Evolutionary conservation across 129 eudicot genomes (phyloP), one percentile per base, ranked within the genome.

Genomic region (Smallanthus sonchifolius): DNA sequence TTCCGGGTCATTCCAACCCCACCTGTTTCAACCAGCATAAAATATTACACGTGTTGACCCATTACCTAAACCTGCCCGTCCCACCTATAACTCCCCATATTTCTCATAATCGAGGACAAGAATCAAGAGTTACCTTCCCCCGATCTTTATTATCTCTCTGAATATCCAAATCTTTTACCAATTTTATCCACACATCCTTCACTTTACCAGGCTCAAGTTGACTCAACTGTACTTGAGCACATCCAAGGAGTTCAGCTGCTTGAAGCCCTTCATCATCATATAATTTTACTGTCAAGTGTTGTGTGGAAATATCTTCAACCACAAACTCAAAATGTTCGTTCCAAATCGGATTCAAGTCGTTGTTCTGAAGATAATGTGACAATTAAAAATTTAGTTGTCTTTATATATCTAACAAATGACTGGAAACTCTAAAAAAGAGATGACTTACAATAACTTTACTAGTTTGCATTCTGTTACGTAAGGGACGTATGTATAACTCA

Each of bases 311-410:
- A 78, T 93, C 98, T 82, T 93, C 98, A 51, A 93, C 87, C 62
- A 87, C 81, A 73, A 93, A 93, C 85, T 93, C 97, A 72, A 86
- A 93, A 83, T 93, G 98, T 54, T 93, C 98, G 56, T 93, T 93
- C 98, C 98, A 93, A 30, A 93, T 86, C 59, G 98, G 98, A 88
- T 82, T 93, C 83, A 93, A 76, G 54, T 93, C 82, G 72, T 93
- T 93, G 89, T 82, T 83, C 98, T 93, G 96, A 61, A 67, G 78
- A 57, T 20, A 55, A 65, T 7, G 43, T 43, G 67, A 11, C 40
- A 44, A 5, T 17, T 6, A 40, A 10, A 63, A 14, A n/a, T 44
- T 75, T 9, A 10, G 11, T 16, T 16, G 37, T 28, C n/a, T 72
- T 48, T 49, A 17, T 13, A 34, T 37, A 70, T 14, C 42, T 4